Evolutionary conservation across 305 asterid genomes (phyloP).

Genomic region (Stenogyne calaminthoides): DNA sequence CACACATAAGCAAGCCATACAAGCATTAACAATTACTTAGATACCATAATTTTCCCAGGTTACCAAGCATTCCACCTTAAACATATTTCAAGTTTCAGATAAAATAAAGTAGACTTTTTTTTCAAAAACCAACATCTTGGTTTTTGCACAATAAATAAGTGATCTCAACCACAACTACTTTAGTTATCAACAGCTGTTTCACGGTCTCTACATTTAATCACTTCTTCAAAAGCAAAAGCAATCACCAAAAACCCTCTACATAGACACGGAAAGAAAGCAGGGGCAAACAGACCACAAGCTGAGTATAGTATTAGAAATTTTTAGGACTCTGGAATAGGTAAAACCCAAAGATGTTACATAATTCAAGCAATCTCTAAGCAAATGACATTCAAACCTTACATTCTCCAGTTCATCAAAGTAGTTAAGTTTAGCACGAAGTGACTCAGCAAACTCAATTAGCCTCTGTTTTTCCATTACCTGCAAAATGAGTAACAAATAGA

Average conservation of each 20-base stretch:
- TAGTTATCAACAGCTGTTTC: background rate
- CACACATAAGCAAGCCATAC: conserved; percentile 20
- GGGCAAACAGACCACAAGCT: conserved; percentile 11
- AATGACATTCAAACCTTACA: conserved; percentile 71
- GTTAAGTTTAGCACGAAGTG: conserved; percentile 92
- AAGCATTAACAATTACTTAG: conserved; percentile 2
- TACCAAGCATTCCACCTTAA: background rate
- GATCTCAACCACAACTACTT: background rate
- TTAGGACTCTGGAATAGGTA: conserved; percentile 16
- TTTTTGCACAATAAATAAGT: background rate
- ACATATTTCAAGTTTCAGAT: background rate
- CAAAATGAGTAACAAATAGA: conserved; percentile 46
- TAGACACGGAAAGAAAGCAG: background rate
- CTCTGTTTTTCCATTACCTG: conserved; percentile 97
- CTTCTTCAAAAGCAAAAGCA: background rate
- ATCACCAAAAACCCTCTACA: background rate
- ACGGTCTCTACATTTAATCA: background rate
- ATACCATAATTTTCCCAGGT: background rate
- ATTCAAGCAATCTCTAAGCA: conserved; percentile 25
- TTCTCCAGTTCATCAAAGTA: conserved; percentile 99
- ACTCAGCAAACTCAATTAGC: conserved; percentile 92
- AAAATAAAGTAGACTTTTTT: background rate
- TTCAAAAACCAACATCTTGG: background rate
- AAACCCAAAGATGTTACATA: conserved; percentile 14
- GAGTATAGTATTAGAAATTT: conserved; percentile 9